Evolutionary conservation across 2,329 filamentous ascomycete species (phyloP).

Genomic region (Hirsutella minnesotensis): DNA sequence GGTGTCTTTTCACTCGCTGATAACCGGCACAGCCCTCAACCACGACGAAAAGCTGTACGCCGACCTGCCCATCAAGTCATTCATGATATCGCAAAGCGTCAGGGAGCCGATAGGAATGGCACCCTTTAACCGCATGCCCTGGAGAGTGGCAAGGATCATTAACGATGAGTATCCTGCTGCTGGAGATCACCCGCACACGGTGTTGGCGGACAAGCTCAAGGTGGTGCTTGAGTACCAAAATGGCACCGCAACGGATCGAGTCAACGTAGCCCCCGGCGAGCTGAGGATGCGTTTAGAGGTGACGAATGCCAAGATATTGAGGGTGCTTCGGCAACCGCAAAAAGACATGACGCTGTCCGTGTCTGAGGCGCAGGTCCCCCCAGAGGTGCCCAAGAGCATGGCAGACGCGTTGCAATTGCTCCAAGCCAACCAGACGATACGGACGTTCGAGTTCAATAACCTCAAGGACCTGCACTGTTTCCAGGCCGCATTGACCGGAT

Average conservation of each 20-base stretch:
- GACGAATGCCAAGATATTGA: slow-evolving; percentile 47
- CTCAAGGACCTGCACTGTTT: slow-evolving; percentile 65
- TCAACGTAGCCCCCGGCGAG: slow-evolving; percentile 72
- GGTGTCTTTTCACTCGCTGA: slow-evolving; percentile 55
- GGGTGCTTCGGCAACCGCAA: slow-evolving; percentile 61
- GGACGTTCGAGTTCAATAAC: slow-evolving; percentile 58
- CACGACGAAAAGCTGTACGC: slow-evolving; percentile 58
- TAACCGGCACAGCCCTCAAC: slow-evolving; percentile 60
- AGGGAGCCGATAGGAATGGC: slow-evolving; percentile 36
- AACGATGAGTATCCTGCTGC: slow-evolving; percentile 57
- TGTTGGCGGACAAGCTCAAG: slow-evolving; percentile 65
- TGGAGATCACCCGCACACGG: slow-evolving; percentile 47
- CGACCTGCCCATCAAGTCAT: slow-evolving; percentile 54
- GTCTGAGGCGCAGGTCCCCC: slow-evolving; percentile 51
- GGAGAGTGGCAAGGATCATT: slow-evolving; percentile 59
- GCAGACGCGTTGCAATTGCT: slow-evolving; percentile 50
- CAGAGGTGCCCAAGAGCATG: slow-evolving; percentile 51
- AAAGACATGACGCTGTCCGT: slow-evolving; percentile 67
- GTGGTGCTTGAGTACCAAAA: slow-evolving; percentile 65
- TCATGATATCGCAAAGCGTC: slow-evolving; percentile 47
- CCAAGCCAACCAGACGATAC: slow-evolving; percentile 49
- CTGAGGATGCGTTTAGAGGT: slow-evolving; percentile 55
- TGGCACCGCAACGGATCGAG: slow-evolving; percentile 69
- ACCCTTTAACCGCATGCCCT: slow-evolving; percentile 40
- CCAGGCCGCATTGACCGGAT: slow-evolving; percentile 69